A percentile compares a stretch with the other conserved stretches of the same genome.
Conservation (phyloP, 352 stramenopile species). For the Phytophthora melonis region DNA sequence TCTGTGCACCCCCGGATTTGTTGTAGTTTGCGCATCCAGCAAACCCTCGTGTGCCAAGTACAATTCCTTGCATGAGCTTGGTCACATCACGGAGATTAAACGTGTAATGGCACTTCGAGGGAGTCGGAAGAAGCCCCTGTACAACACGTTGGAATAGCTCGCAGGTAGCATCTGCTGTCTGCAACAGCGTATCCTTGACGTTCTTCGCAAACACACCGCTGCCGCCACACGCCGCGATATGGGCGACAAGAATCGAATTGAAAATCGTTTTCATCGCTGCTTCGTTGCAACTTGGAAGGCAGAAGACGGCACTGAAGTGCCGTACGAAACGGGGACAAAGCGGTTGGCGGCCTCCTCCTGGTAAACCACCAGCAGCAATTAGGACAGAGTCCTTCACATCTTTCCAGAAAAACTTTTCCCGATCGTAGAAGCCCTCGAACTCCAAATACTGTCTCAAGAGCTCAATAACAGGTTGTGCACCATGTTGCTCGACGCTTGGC, state of each 20-base stretch:
- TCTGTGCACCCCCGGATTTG: conserved; percentile 12
- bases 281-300: conserved; percentile 77
- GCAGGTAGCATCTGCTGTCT: conserved; percentile 71
- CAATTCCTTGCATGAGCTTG: conserved; percentile 88
- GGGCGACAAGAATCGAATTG: conserved; percentile 77
- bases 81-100: conserved; percentile 87
- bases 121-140: conserved; percentile 70
- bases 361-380: conserved; percentile 66
- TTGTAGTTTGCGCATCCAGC: background rate
- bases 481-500: conserved; percentile 76
- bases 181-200: conserved; percentile 60
- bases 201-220: conserved; percentile 43
- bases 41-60: conserved; percentile 51
- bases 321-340: conserved; percentile 74
- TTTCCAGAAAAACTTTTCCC: conserved; percentile 88
- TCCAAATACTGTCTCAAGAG: conserved; percentile 80
- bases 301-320: conserved; percentile 75
- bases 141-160: conserved; percentile 68
- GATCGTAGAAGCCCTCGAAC: conserved; percentile 81
- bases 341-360: conserved; percentile 61
- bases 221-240: conserved; percentile 38
- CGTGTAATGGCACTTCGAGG: conserved; percentile 84
- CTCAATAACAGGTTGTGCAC: conserved; percentile 81
- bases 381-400: conserved; percentile 75
- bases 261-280: conserved; percentile 92